phyloP scores from a whole-genome alignment of 2,329 filamentous ascomycete species.

The Leptographium lundbergii region DNA sequence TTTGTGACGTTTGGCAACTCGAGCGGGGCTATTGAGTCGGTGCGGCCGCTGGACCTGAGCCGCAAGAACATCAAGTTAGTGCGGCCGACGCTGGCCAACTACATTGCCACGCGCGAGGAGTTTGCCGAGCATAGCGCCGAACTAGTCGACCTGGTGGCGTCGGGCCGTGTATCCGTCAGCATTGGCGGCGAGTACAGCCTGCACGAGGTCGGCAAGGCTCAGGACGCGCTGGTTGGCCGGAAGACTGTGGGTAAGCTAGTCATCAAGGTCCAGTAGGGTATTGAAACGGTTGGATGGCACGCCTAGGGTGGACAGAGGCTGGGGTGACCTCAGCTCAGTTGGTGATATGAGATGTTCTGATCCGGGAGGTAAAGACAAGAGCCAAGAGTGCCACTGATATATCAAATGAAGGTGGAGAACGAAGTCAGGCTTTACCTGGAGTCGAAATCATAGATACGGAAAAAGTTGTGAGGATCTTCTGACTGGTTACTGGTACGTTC shows the following conservation, averaged over 20 bases:
- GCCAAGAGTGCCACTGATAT: no score
- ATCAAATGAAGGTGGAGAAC: no score
- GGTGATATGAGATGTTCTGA: no score
- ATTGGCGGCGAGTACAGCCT: constrained; percentile 12
- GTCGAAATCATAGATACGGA: no score
- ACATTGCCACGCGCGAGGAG: constrained; percentile 57
- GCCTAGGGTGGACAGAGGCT: no score
- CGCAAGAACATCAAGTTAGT: constrained; percentile 65
- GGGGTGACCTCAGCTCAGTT: no score
- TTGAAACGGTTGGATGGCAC: not conserved
- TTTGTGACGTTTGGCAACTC: constrained; percentile 74
- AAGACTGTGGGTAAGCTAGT: constrained; percentile 14
- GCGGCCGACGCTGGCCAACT: constrained; percentile 59
- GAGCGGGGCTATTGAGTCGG: constrained; percentile 57
- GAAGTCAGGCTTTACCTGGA: no score
- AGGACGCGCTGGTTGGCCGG: constrained; percentile 12
- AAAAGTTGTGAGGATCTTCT: no score
- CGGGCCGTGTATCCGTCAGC: constrained; percentile 10
- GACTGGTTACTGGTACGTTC: no score
- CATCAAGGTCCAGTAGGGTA: not conserved
- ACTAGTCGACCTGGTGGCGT: constrained; percentile 12
- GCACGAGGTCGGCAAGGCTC: constrained; percentile 8
- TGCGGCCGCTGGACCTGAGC: constrained; percentile 41
- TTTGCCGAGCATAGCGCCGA: constrained; percentile 33
- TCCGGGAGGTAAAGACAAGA: no score